phyloP scores from a whole-genome alignment of 148 eudicot genomes.

The Amaranthus hypochondriacus region DNA sequence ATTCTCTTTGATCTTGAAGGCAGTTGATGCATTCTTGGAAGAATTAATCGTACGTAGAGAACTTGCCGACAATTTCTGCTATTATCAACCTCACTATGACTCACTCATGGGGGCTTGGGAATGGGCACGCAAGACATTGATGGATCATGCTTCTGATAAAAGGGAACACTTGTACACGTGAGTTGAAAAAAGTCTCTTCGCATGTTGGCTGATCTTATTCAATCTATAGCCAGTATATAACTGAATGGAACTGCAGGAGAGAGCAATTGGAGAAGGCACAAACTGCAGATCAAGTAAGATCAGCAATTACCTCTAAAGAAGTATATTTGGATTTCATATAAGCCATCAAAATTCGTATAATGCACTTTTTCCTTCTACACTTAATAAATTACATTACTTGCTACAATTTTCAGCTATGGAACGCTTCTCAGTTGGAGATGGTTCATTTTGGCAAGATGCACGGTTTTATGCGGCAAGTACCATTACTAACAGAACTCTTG shows the following conservation, averaged over 20 bases:
- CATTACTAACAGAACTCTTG: constrained; percentile 17
- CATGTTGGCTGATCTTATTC: constrained; percentile 2
- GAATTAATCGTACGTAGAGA: constrained; percentile 92
- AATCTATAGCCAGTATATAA: constrained; percentile 3
- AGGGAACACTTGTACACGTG: constrained; percentile 88
- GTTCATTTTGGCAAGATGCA: constrained; percentile 93
- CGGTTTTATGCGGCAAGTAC: constrained; percentile 93
- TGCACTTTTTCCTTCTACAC: not conserved
- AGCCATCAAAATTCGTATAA: not conserved
- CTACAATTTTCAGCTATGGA: constrained; percentile 75
- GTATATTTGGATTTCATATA: not conserved
- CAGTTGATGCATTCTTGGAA: constrained; percentile 87
- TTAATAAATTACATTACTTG: not conserved
- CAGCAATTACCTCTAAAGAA: not conserved
- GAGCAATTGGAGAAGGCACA: constrained; percentile 96
- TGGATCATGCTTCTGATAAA: constrained; percentile 86
- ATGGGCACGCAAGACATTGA: constrained; percentile 88
- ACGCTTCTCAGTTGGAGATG: constrained; percentile 98
- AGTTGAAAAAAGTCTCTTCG: constrained; percentile 22
- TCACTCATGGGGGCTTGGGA: constrained; percentile 95
- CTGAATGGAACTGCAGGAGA: constrained; percentile 45
- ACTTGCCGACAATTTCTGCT: constrained; percentile 92
- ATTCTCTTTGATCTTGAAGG: constrained; percentile 39
- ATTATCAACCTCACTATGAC: constrained; percentile 90
- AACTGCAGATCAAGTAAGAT: constrained; percentile 89